Conservation (phyloP, 2,329 filamentous ascomycete genomes). For the Lasiodiplodia theobromae region DNA sequence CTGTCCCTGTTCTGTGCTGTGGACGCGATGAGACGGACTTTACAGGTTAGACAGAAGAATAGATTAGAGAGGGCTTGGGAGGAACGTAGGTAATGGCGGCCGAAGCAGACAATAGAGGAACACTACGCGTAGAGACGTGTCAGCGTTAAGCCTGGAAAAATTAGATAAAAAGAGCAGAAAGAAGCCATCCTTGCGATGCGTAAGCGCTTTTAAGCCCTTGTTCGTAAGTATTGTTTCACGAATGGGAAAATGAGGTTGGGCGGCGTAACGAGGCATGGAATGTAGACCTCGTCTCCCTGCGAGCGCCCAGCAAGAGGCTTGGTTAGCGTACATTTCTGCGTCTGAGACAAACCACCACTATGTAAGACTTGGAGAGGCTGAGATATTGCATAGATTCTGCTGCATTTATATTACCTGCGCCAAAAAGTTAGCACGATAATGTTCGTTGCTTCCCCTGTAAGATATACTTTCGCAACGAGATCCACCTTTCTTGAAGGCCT, state of each 20-base stretch:
- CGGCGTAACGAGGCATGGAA: slow-evolving; percentile 12
- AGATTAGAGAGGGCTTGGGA: background rate
- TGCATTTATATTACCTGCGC: background rate
- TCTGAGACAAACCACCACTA: background rate
- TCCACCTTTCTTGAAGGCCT: background rate
- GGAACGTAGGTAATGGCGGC: background rate
- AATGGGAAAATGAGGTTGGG: background rate
- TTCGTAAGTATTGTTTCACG: background rate
- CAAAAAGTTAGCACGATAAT: background rate
- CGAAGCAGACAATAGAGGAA: background rate
- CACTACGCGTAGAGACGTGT: background rate
- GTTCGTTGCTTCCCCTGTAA: background rate
- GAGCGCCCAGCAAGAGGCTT: background rate
- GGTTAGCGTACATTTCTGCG: slow-evolving; percentile 13
- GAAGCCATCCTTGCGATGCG: background rate
- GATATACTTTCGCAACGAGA: background rate
- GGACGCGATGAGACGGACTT: too few relatives aligned
- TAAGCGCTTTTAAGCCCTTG: background rate
- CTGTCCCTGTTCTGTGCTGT: too few relatives aligned
- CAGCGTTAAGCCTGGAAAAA: background rate
- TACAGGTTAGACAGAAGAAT: background rate
- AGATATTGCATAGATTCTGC: too few relatives aligned
- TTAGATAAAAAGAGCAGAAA: background rate
- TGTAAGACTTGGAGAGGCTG: background rate
- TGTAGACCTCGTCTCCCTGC: background rate